A percentile compares a stretch with the other conserved stretches of the same genome.
Evolutionary conservation across 2,329 filamentous ascomycete species (phyloP).

Genomic region (Arthrobotrys pseudoclavata): DNA sequence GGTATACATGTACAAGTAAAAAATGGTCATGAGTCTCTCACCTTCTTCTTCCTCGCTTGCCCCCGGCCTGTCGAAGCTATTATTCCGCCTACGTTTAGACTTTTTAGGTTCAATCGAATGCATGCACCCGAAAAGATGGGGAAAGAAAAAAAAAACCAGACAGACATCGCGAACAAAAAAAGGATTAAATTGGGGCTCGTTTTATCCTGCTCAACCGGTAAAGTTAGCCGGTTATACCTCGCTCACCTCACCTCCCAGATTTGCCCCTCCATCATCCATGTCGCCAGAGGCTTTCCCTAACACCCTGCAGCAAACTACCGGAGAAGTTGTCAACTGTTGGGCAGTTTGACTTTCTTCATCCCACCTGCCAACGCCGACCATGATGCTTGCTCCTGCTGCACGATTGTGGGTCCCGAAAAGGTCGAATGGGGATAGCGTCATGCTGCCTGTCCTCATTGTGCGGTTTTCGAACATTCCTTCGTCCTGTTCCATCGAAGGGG

Average conservation of each 20-base stretch:
- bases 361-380: constrained; percentile 57
- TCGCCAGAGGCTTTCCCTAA: constrained; percentile 28
- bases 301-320: constrained; percentile 30
- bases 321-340: constrained; percentile 19
- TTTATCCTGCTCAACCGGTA: constrained; percentile 55
- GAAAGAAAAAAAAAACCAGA: neutral
- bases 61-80: constrained; percentile 24
- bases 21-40: neutral
- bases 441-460: constrained; percentile 42
- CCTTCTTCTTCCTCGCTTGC: constrained; percentile 12
- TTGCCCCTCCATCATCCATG: constrained; percentile 54
- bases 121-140: constrained; percentile 23
- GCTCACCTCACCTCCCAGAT: constrained; percentile 7
- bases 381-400: constrained; percentile 56
- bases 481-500: constrained; percentile 32
- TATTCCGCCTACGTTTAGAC: constrained; percentile 32
- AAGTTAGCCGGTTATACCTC: constrained; percentile 54
- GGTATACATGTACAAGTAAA: constrained; percentile 14
- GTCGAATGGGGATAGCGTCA: constrained; percentile 50
- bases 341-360: constrained; percentile 36
- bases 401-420: constrained; percentile 41
- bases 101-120: constrained; percentile 11
- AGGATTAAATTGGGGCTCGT: constrained; percentile 24
- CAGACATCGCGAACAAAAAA: neutral
- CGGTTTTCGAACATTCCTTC: constrained; percentile 49